phyloP scores from a whole-genome alignment of 1,284 basidiomycete species.

The Golubevia pallescens region DNA sequence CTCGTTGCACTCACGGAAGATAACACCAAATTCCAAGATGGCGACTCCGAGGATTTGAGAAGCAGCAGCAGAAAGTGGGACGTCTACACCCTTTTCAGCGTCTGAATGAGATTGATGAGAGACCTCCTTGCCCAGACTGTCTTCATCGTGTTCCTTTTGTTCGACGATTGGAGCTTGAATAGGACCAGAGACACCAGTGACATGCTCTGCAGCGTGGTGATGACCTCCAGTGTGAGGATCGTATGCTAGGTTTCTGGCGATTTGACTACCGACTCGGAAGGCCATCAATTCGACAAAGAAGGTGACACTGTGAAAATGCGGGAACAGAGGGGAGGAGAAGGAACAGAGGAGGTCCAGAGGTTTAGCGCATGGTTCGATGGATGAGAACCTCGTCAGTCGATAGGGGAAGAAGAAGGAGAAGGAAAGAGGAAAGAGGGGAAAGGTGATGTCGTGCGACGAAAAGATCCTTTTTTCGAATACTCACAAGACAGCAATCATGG shows the following conservation, averaged over 20 bases:
- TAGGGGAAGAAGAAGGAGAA: too few relatives aligned
- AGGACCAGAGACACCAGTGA: slow-evolving; percentile 2
- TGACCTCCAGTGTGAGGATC: slow-evolving; percentile 58
- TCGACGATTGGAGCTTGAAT: neutral
- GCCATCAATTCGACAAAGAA: slow-evolving; percentile 57
- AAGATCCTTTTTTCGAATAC: too few relatives aligned
- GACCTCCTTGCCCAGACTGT: slow-evolving; percentile 6
- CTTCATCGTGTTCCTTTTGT: neutral
- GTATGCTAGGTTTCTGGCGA: slow-evolving; percentile 40
- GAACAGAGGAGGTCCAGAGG: too few relatives aligned
- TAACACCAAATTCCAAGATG: slow-evolving; percentile 88
- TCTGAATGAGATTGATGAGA: neutral
- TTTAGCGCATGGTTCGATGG: too few relatives aligned
- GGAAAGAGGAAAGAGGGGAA: too few relatives aligned
- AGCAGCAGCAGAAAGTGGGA: slow-evolving; percentile 56
- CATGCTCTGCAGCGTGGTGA: slow-evolving; percentile 46
- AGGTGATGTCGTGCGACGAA: too few relatives aligned
- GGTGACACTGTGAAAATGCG: slow-evolving; percentile 13
- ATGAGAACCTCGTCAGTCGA: too few relatives aligned
- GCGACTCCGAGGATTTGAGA: slow-evolving; percentile 84
- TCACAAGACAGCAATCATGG: slow-evolving; percentile 54
- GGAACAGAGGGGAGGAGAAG: neutral
- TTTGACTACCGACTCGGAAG: slow-evolving; percentile 42
- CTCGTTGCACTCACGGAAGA: too few relatives aligned
- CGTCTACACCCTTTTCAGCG: neutral